Evolutionary conservation across 768 basidiomycete genomes (phyloP).

Genomic region (Mycena alexandri): DNA sequence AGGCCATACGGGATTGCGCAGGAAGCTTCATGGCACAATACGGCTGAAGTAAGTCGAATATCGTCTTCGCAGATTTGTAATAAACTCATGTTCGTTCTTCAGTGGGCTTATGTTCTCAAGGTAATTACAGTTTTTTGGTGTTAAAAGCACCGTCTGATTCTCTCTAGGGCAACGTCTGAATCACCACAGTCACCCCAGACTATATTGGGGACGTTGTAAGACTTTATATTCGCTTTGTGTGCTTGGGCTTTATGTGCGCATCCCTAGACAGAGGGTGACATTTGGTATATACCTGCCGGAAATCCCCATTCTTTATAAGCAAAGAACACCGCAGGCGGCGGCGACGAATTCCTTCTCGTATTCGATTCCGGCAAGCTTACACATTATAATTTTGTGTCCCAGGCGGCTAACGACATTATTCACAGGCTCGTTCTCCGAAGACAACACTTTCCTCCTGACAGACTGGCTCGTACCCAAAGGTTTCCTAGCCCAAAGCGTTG

Average conservation of each 20-base stretch:
- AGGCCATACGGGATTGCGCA: conserved; percentile 53
- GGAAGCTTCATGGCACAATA: conserved; percentile 55
- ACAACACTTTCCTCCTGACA: conserved; percentile 69
- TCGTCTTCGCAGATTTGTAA: conserved; percentile 36
- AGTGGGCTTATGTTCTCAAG: conserved; percentile 69
- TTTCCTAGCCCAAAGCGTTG: conserved; percentile 78
- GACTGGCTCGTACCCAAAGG: conserved; percentile 73
- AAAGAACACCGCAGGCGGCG: conserved; percentile 58
- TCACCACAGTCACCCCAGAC: conserved; percentile 65
- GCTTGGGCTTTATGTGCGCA: background rate
- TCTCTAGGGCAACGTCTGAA: conserved; percentile 56
- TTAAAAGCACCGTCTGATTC: background rate
- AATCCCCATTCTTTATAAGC: conserved; percentile 70
- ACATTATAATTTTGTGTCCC: no score
- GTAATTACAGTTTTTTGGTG: conserved; percentile 32
- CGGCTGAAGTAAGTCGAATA: conserved; percentile 45
- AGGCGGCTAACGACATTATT: conserved; percentile 51
- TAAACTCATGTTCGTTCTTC: conserved; percentile 22
- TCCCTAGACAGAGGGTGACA: conserved; percentile 50
- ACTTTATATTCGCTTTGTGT: conserved; percentile 9
- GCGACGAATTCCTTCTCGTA: conserved; percentile 67
- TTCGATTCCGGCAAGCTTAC: conserved; percentile 49
- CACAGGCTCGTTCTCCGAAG: conserved; percentile 60
- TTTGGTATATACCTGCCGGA: conserved; percentile 74
- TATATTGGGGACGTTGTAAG: conserved; percentile 68